A percentile compares a stretch with the other conserved stretches of the same genome.
These are phyloP conservation scores for Camptophora hylomeconis DNA, from an alignment of 2,329 filamentous ascomycete species.

Conservation along the genomic window DNA sequence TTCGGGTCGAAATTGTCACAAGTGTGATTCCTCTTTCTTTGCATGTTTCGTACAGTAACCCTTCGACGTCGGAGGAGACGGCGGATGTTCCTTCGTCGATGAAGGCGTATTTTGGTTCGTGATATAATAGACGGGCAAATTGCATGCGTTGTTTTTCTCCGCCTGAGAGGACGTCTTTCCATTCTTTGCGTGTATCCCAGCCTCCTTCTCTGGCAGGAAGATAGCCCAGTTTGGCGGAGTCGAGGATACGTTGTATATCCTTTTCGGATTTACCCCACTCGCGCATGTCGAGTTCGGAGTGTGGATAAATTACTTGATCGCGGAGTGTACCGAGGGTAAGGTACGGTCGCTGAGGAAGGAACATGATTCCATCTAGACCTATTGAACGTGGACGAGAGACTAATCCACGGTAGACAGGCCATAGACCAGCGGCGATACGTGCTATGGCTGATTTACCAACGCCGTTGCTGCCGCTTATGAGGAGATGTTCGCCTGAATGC, in stretches of 20 bases:
- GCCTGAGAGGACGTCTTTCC: slow-evolving; percentile 95
- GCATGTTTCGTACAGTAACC: slow-evolving; percentile 78
- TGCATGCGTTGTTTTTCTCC: slow-evolving; percentile 95
- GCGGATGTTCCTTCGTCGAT: slow-evolving; percentile 93
- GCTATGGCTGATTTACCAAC: slow-evolving; percentile 85
- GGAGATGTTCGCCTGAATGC: slow-evolving; percentile 76
- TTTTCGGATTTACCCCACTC: slow-evolving; percentile 64
- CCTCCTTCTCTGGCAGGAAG: slow-evolving; percentile 84
- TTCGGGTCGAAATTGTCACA: slow-evolving; percentile 90
- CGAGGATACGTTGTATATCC: slow-evolving; percentile 64
- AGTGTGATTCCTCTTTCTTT: slow-evolving; percentile 91
- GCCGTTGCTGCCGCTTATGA: slow-evolving; percentile 91
- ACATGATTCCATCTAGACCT: slow-evolving; percentile 92
- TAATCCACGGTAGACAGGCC: slow-evolving; percentile 89
- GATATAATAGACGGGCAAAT: slow-evolving; percentile 80
- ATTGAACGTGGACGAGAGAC: slow-evolving; percentile 71
- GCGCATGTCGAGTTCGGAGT: slow-evolving; percentile 88
- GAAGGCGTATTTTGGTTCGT: slow-evolving; percentile 87
- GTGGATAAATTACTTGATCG: slow-evolving; percentile 95
- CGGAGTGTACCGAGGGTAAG: slow-evolving; percentile 82
- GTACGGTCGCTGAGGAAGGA: slow-evolving; percentile 87
- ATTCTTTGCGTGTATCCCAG: slow-evolving; percentile 93
- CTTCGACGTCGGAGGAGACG: slow-evolving; percentile 88
- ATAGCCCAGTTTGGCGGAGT: slow-evolving; percentile 77
- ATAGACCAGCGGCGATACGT: slow-evolving; percentile 78